Evolutionary conservation across 2,329 filamentous ascomycete species (phyloP).

Genomic region (Corniculantispora saksenae): DNA sequence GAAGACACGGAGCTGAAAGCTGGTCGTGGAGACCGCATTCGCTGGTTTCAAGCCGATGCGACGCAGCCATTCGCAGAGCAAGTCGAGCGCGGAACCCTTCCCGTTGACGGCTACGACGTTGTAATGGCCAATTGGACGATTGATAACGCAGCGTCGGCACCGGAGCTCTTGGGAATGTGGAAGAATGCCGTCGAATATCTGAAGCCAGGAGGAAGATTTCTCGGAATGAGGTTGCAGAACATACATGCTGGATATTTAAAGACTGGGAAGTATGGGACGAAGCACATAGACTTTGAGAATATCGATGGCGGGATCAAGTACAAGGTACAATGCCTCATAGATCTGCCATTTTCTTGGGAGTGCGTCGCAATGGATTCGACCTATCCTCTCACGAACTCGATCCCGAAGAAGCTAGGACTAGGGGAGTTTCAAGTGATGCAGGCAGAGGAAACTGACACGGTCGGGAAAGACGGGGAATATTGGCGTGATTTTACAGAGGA

Average conservation of each 20-base stretch:
- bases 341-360: slow-evolving; percentile 2
- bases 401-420: neutral
- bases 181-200: slow-evolving; percentile 28
- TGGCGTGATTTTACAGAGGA: neutral
- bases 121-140: slow-evolving; percentile 37
- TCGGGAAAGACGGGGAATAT: neutral
- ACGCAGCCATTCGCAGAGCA: slow-evolving; percentile 28
- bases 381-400: neutral
- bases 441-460: neutral
- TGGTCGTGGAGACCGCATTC: slow-evolving; percentile 21
- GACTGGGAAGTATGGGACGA: neutral
- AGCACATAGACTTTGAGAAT: neutral
- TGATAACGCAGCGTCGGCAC: slow-evolving; percentile 29
- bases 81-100: slow-evolving; percentile 11
- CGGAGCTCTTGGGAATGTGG: slow-evolving; percentile 31
- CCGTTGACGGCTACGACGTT: slow-evolving; percentile 29
- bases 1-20: slow-evolving; percentile 18
- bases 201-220: slow-evolving; percentile 31
- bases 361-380: neutral
- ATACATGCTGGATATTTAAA: neutral
- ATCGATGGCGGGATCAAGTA: neutral
- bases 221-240: slow-evolving; percentile 20
- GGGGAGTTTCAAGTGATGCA: neutral
- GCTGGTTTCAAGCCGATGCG: slow-evolving; percentile 30
- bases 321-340: neutral